Evolutionary conservation across 805 yeast species (phyloP).

Genomic region (Suhomyces sp.): DNA sequence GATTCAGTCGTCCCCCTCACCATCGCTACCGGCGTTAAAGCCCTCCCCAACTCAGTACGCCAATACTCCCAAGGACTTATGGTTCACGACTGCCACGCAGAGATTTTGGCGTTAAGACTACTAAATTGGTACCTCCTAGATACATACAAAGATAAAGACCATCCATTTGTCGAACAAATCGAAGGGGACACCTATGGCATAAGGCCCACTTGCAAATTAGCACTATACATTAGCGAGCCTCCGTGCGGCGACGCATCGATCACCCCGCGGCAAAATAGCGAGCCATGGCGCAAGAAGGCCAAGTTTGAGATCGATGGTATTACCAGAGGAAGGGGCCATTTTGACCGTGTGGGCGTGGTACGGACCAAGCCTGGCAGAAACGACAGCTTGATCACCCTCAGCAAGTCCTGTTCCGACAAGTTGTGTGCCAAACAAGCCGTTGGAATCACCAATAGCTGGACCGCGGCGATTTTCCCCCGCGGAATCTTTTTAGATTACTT

Average conservation of each 20-base stretch:
- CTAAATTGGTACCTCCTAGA: conserved; percentile 61
- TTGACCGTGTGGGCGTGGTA: conserved; percentile 56
- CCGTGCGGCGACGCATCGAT: conserved; percentile 90
- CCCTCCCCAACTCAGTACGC: conserved; percentile 55
- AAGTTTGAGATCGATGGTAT: conserved; percentile 9
- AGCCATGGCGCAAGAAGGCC: conserved; percentile 20
- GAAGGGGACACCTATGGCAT: conserved; percentile 22
- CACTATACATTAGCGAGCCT: conserved; percentile 65
- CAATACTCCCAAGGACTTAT: conserved; percentile 52
- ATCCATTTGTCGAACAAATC: conserved; percentile 14
- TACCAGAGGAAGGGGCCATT: conserved; percentile 63
- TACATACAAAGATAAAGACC: conserved; percentile 31
- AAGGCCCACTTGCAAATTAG: conserved; percentile 42
- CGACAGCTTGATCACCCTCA: conserved; percentile 68
- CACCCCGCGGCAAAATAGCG: conserved; percentile 14
- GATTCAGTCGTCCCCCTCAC: conserved; percentile 38
- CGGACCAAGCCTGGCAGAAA: conserved; percentile 91
- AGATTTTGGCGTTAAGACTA: conserved; percentile 66
- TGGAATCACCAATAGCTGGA: conserved; percentile 50
- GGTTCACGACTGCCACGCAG: conserved; percentile 91
- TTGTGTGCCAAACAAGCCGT: conserved; percentile 59
- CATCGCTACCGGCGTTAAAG: conserved; percentile 81
- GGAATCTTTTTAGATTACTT: conserved; percentile 46
- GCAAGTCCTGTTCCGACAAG: conserved; percentile 91
- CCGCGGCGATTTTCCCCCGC: conserved; percentile 31